These are phyloP conservation scores for Metarhizium album DNA, from an alignment of 2,329 filamentous ascomycete species.

Conservation along the genomic window DNA sequence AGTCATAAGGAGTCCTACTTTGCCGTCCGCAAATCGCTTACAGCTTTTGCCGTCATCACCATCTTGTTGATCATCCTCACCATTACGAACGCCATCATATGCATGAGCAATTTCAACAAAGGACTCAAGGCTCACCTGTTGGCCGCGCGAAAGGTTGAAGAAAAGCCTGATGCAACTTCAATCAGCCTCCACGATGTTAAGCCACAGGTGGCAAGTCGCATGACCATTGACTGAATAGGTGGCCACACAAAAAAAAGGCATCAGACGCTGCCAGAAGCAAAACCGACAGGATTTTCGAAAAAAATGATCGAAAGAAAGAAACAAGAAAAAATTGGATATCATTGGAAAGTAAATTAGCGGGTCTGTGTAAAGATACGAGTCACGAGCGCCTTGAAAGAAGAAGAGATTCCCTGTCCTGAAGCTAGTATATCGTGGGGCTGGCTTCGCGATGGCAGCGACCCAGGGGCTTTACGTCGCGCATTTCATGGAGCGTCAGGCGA, in stretches of 20 bases:
- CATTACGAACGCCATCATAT: conserved; percentile 76
- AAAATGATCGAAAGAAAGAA: background rate
- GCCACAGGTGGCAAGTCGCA: conserved; percentile 40
- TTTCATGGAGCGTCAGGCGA: background rate
- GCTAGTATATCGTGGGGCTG: background rate
- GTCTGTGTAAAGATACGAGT: conserved; percentile 7
- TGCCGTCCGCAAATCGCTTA: conserved; percentile 75
- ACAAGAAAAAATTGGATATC: background rate
- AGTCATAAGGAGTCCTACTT: conserved; percentile 50
- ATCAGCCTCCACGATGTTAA: conserved; percentile 48
- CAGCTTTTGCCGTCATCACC: conserved; percentile 88
- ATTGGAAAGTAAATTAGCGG: conserved; percentile 2
- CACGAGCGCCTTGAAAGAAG: conserved; percentile 1
- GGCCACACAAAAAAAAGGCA: background rate
- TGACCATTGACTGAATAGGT: conserved; percentile 47
- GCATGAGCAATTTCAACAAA: conserved; percentile 81
- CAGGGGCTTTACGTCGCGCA: background rate
- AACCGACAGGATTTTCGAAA: too few relatives aligned
- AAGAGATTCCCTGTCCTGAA: background rate
- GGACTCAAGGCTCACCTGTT: conserved; percentile 82
- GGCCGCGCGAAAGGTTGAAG: conserved; percentile 35
- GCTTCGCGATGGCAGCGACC: background rate
- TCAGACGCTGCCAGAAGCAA: background rate
- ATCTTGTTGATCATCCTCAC: conserved; percentile 81
- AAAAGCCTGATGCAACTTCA: conserved; percentile 46